A percentile compares a stretch with the other conserved stretches of the same genome.
These are phyloP conservation scores for Ogataea wickerhamii DNA, from an alignment of 805 yeast genomes.

Conservation along the genomic window DNA sequence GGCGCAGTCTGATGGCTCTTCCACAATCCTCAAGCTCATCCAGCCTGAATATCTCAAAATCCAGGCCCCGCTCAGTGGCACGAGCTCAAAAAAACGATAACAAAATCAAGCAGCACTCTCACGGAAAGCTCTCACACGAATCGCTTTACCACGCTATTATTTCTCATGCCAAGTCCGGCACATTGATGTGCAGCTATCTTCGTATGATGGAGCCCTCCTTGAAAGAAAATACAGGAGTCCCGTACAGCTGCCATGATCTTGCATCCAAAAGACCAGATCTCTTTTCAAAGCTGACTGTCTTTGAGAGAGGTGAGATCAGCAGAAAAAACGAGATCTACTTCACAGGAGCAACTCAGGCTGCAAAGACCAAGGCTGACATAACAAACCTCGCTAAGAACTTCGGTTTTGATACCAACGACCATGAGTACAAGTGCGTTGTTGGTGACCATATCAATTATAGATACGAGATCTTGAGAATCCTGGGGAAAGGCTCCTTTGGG, in stretches of 20 bases:
- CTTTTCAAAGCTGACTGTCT: conserved; percentile 38
- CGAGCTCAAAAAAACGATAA: not conserved
- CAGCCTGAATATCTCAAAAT: conserved; percentile 5
- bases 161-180: conserved; percentile 4
- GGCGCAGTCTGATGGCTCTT: conserved; percentile 5
- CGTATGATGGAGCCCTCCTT: not conserved
- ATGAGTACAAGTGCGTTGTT: conserved; percentile 51
- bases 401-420: conserved; percentile 69
- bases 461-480: conserved; percentile 53
- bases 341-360: conserved; percentile 37
- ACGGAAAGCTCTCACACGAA: not conserved
- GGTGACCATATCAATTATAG: conserved; percentile 78
- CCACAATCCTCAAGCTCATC: conserved; percentile 2
- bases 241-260: conserved; percentile 15
- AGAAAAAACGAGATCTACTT: conserved; percentile 49
- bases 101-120: not conserved
- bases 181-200: conserved; percentile 8
- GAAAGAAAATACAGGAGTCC: conserved; percentile 1
- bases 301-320: conserved; percentile 59
- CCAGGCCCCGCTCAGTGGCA: not conserved
- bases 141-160: not conserved
- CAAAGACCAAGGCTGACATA: conserved; percentile 32
- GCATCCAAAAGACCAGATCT: conserved; percentile 18
- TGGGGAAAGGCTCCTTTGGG: conserved; percentile 85
- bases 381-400: conserved; percentile 45